Evolutionary conservation across 495 filamentous ascomycete species (phyloP), one percentile per base, ranked within the genome.

Genomic region (Aspergillus carlsbadensis): DNA sequence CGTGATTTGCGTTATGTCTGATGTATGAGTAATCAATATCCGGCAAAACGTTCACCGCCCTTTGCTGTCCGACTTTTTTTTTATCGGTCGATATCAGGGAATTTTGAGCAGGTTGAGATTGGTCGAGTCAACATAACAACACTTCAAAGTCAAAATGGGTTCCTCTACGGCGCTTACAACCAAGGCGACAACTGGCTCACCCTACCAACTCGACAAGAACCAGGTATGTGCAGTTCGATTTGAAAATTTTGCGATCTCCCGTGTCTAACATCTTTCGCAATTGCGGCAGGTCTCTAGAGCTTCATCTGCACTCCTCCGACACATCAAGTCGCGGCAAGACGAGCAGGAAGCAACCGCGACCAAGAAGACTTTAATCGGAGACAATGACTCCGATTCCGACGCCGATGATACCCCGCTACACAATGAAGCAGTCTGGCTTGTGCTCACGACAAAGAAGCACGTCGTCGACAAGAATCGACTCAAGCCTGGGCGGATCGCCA

Each of bases 401-500:
- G 73, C 65, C 11, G 70, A 76, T 57, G 63, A 67, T n/a, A 58
- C 56, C 22, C 56, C 71, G 1, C 22, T 66, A 40, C 80, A 86
- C 52, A 83, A 84, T 51, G 81, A 85, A 56, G 82, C 89, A 3
- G 77, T 98, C 52, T 96, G 89, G 87, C 82, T 98, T 31, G 84
- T 86, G 10, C 74, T 98, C 47, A 89, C 90, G 43, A 96, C 92
- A 42, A 98, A 98, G 74, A 90, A 89, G 71, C 89, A 94, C 67
- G 85, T 93, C 53, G 76, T 83, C 51, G 86, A 91, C 65, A 81
- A 82, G 63, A 84, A 85, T 68, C 82, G 81, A 39, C 79, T 97
- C 50, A 96, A 96, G 76, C 93, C 94, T 24, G 77, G 78, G 42
- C 87, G 86, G 64, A 81, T 88, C 63, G 63, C 43, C 52, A 64